Conservation (phyloP, 2,329 filamentous ascomycete species). For the Cercospora sesami region DNA sequence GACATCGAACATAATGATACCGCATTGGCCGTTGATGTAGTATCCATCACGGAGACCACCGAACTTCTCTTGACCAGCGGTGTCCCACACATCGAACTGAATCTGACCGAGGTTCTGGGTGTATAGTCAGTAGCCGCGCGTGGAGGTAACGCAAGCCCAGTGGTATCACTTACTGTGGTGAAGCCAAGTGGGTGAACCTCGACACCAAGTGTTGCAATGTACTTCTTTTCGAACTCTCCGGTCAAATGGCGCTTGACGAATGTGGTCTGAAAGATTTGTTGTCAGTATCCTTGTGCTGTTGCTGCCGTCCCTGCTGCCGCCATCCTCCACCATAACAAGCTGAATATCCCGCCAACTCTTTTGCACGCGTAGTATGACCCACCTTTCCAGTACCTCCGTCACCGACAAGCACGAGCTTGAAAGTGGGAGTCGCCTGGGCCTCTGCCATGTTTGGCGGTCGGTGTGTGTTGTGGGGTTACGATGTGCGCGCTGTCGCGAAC, state of each 20-base stretch:
- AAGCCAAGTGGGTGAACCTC: constrained; percentile 98
- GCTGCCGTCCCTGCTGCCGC: constrained; percentile 19
- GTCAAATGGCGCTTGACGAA: constrained; percentile 99
- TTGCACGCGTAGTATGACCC: constrained; percentile 40
- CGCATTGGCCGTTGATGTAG: constrained; percentile 99
- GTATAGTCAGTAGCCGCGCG: constrained; percentile 4
- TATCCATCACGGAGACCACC: constrained; percentile 98
- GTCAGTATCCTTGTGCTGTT: constrained; percentile 19
- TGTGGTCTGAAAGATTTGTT: constrained; percentile 69
- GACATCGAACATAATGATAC: constrained; percentile 99
- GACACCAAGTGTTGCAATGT: constrained; percentile 98
- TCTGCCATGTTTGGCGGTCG: constrained; percentile 24
- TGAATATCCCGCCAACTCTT: not conserved
- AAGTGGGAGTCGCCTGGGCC: constrained; percentile 63
- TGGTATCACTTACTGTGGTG: constrained; percentile 73
- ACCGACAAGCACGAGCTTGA: constrained; percentile 99
- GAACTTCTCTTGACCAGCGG: constrained; percentile 98
- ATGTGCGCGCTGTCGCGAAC: constrained; percentile 8
- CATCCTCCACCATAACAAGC: not conserved
- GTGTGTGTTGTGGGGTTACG: constrained; percentile 5
- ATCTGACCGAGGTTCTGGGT: constrained; percentile 84
- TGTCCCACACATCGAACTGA: constrained; percentile 99
- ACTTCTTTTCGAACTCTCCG: constrained; percentile 99
- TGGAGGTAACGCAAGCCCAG: constrained; percentile 24
- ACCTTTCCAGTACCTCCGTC: constrained; percentile 99